Conservation (phyloP, 441 rosid species). For the Rhodomyrtus psidioides region DNA sequence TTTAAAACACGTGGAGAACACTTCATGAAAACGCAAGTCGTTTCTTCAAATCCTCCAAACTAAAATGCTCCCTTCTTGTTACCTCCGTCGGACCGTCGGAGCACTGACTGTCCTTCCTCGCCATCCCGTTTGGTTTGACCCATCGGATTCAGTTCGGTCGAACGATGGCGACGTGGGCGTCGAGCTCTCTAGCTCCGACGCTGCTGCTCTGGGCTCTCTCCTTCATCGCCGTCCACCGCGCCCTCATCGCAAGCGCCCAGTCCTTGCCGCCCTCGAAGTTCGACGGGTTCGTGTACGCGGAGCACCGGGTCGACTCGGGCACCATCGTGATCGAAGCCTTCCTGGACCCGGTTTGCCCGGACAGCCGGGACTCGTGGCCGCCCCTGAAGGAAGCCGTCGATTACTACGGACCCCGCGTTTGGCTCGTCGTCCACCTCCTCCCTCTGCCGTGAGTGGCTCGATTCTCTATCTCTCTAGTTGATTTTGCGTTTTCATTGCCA, state of each 20-base stretch:
- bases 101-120: not conserved
- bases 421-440: constrained; percentile 3
- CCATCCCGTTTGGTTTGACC: not conserved
- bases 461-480: not conserved
- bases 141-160: not conserved
- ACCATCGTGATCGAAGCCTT: not conserved
- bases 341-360: constrained; percentile 1
- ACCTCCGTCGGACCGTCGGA: not conserved
- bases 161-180: not conserved
- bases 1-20: not conserved
- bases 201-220: not conserved
- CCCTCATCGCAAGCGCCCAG: not conserved
- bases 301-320: not conserved
- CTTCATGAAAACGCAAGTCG: not conserved
- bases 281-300: constrained; percentile 1
- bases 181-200: not conserved
- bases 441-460: not conserved
- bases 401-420: not conserved
- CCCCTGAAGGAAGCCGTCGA: not conserved
- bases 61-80: not conserved
- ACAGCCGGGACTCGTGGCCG: not conserved
- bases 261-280: not conserved
- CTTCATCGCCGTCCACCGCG: not conserved
- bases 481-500: not conserved
- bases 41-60: not conserved